Base-by-base conservation (phyloP, 23 red algal species). In the Chondrus crispus region DNA sequence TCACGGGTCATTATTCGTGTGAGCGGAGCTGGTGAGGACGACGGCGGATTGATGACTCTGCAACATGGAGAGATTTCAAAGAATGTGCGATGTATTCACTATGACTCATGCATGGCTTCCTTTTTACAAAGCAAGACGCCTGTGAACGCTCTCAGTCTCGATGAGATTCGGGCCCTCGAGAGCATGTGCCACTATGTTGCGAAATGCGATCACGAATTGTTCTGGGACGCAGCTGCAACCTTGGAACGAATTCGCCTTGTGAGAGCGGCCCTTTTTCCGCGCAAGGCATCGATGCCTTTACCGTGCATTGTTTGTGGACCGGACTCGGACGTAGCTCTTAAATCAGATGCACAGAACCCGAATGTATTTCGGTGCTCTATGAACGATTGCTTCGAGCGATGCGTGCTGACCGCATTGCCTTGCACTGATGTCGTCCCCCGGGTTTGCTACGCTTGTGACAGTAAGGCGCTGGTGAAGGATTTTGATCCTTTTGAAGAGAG, bases 171-270 rank as follows among this genome's bases (percentile, higher is more conserved):
- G 72, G 24, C 87, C 7, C 26, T 90, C 11, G 47, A 90, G 66
- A 42, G 53, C 53, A 90, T 90, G 87, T 90, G 87, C 50, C 52
- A 76, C 19, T 90, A 80, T 64, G 72, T 90, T 14, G 30, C 39
- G 16, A 26, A 8, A 16, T 79, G 69, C 40, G 26, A 50, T 5
- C 16, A 22, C 10, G 1, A 46, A 4, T 37, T 43, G 41, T 66
- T 64, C 30, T 64, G 60, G 14, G 49, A 69, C 39, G 4, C 32
- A 9, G 48, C 9, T 20, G 72, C 53, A 55, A 46, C 35, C 18
- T 38, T 12, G 37, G 24, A 50, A 43, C 62, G 40, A 50, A 26
- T 76, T 12, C n/a, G 38, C 9, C 53, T 29, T 30, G 87, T 75
- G 12, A 18, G 87, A 28, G 42, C 2, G 35, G 20, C 39, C 28